Percentiles rank a stretch among this genome's conserved stretches.
These are phyloP conservation scores for Allantophomopsis lycopodina DNA, from an alignment of 2,329 filamentous ascomycete species.

Conservation along the genomic window DNA sequence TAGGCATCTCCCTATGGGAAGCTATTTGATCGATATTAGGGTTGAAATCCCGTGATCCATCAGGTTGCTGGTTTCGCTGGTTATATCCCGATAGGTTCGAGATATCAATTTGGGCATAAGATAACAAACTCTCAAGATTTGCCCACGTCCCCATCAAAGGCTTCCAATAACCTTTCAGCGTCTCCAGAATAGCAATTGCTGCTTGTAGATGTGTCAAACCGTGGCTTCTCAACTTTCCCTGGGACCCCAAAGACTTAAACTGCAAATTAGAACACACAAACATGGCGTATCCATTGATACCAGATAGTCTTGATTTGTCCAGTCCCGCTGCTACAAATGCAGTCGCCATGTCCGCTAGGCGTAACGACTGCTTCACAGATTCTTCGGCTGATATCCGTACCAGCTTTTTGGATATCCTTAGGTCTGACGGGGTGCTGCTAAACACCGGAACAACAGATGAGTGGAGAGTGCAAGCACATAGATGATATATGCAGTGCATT, in stretches of 20 bases:
- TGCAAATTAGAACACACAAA: constrained; percentile 6
- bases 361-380: constrained; percentile 4
- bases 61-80: background rate
- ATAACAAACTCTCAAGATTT: background rate
- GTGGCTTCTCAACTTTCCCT: constrained; percentile 3
- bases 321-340: constrained; percentile 3
- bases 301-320: constrained; percentile 5
- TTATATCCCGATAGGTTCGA: background rate
- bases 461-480: constrained; percentile 5
- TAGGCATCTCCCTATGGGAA: background rate
- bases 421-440: constrained; percentile 2
- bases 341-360: constrained; percentile 7
- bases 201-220: constrained; percentile 5
- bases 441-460: constrained; percentile 7
- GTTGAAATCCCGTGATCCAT: background rate
- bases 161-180: constrained; percentile 6
- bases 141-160: background rate
- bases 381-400: constrained; percentile 5
- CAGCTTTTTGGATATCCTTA: constrained; percentile 4
- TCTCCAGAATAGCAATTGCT: constrained; percentile 6
- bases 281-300: constrained; percentile 5
- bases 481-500: constrained; percentile 5
- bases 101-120: background rate
- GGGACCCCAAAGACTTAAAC: constrained; percentile 6
- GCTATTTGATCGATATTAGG: background rate